Base-by-base conservation (phyloP, 257 asterid species). In the Primulina tabacum region DNA sequence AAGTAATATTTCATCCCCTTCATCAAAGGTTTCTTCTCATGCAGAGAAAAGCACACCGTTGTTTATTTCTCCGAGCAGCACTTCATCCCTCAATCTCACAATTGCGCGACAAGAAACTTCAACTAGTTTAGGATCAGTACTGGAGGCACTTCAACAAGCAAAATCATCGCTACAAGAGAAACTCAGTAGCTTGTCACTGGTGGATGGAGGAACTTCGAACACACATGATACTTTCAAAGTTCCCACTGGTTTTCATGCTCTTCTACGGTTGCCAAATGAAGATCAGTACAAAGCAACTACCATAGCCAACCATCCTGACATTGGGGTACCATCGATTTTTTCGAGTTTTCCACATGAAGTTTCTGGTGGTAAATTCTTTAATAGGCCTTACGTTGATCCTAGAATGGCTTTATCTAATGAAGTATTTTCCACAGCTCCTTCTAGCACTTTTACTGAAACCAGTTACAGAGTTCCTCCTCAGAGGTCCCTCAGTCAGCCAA, bases 221-320 rank as follows among this genome's bases (percentile, higher is more conserved):
- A 32, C 66, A 29, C 77, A 40, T 52, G 82, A 71, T 16, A 50
- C 26, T 68, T 67, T 79, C 76, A 83, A 65, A 67, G 71, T 90
- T 21, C 95, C 90, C 9, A 60, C 53, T 50, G 77, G 76, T 60
- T 74, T 78, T 65, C 87, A 92, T 1, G 89, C 82, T 34, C 86
- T 93, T 60, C 88, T 85, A 74, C 82, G 96, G 79, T 77, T 90
- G 76, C 97, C 97, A 16, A 84, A 79, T 5, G 93, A 87, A 67
- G 65, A 78, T 73, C 88, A 77, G 12, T 68, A 18, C 55, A 82
- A 80, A 79, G 69, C 72, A 28, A 64, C 76, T 63, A 40, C 77
- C 52, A 62, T 61, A 66, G 58, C 68, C 64, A 69, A 4, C 55
- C 55, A 33, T 65, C 40, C 64, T 10, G 77, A 67, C 65, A 20